Evolutionary conservation across 495 filamentous ascomycete genomes (phyloP), one percentile per base, ranked within the genome.

Genomic region (Bacidia gigantensis): DNA sequence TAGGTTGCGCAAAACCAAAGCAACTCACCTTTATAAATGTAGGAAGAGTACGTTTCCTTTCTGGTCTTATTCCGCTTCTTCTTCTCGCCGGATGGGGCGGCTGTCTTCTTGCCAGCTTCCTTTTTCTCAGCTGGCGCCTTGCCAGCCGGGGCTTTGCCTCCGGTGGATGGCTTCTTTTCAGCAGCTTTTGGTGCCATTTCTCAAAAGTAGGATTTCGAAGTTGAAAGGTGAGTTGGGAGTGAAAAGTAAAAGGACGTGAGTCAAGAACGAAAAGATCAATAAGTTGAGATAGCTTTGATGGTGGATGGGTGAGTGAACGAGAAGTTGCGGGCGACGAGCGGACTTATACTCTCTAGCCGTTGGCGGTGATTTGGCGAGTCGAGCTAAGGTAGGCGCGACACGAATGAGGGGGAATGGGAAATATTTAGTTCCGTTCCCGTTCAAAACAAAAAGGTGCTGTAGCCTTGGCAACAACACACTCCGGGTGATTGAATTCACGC

Each of bases 11-110:
- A 38, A 50, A 50, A 18, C 9, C 7, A n/a, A 44, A 55, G 51
- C 22, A 52, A 65, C 84, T 71, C 71, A 95, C 92, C 92, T 79
- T 98, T 98, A 83, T 98, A 98, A 78, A 98, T 98, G 83, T 98
- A 98, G 41, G 85, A 92, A 60, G 87, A 94, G 77, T 98, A 98
- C 50, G 92, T 98, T 81, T 98, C 92, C 86, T 96, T 96, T 72
- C 92, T 83, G 61, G 92, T 84, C 90, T 98, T 98, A 79, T 87
- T 94, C 63, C 93, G 87, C 89, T 98, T 98, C 86, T 97, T 98
- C 88, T 98, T 97, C 55, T 97, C 92, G 55, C 90, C 92, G 65
- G 87, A 75, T 38, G 88, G 80, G 35, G 92, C 87, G 44, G 74
- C 64, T 40, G 92, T 95, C 83, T 96, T 98, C 87, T 98, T 98